Base-by-base conservation (phyloP, 2,329 filamentous ascomycete species). In the Xylaria sp. region DNA sequence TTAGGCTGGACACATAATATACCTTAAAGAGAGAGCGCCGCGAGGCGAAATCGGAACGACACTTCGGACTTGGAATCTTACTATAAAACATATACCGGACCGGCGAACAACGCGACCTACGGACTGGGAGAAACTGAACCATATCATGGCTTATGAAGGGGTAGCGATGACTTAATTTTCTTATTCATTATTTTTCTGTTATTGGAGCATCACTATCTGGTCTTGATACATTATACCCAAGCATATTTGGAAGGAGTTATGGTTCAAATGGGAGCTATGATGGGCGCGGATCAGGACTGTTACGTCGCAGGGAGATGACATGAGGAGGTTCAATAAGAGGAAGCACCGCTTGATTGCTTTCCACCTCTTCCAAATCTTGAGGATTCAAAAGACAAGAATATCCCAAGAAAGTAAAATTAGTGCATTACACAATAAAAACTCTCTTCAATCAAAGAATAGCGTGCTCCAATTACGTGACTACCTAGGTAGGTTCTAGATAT, bases 41-140 rank as follows among this genome's bases (percentile, higher is more conserved):
- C 77, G 71, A 79, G 78, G 77, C 77, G 75, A 71, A 28, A 74
- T 66, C 67, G 74, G 74, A 75, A 75, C 74, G 76, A 78, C 76
- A 77, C 75, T 76, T 74, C 23, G 74, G 73, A 74, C 65, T 70
- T 71, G 74, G 73, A 70, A 67, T 33, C 36, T 70, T 76, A 71
- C 66, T 65, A 72, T 74, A 76, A 71, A 74, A 71, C 73, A 73
- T 67, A 74, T 74, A 76, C 75, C 72, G 63, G 66, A 67, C 71
- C 73, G 70, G 71, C 63, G 67, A 71, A 67, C 53, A 58, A 67
- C 68, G 59, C 65, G 63, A 68, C 72, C 65, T 70, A 72, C 65
- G 65, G 31, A 69, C 66, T 65, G 71, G 71, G 72, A 66, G 72
- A 70, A 64, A 74, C 72, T 70, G 71, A 70, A 75, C 73, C 70